A percentile compares a stretch with the other conserved stretches of the same genome.
These are phyloP conservation scores for Penstemon eatonii DNA, from an alignment of 257 asterid genomes.

Conservation along the genomic window DNA sequence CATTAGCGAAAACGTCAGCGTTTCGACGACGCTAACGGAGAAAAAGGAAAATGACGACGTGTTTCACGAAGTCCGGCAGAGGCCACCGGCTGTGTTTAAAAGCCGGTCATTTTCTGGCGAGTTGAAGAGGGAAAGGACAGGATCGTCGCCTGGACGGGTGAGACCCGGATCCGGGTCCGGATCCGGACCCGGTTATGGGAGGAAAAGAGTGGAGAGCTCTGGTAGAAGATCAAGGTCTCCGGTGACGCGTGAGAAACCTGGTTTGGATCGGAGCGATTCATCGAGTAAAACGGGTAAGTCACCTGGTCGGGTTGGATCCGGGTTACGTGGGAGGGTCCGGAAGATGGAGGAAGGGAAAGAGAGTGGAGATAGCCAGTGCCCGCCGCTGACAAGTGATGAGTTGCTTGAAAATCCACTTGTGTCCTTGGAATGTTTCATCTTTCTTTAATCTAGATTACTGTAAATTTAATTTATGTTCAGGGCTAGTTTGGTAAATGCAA, in stretches of 20 bases:
- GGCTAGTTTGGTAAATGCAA: neutral
- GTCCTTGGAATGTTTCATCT: conserved; percentile 66
- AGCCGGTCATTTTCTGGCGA: too few relatives aligned
- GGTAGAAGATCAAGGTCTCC: conserved; percentile 75
- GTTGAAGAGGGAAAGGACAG: too few relatives aligned
- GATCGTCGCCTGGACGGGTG: too few relatives aligned
- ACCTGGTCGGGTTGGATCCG: conserved; percentile 43
- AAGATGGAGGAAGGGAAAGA: conserved; percentile 31
- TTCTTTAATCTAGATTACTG: conserved; percentile 34
- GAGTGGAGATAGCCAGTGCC: conserved; percentile 27
- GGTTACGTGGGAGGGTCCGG: conserved; percentile 30
- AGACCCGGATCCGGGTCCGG: too few relatives aligned
- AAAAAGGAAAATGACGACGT: too few relatives aligned
- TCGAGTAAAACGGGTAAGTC: conserved; percentile 32
- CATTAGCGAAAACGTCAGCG: too few relatives aligned
- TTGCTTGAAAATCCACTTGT: conserved; percentile 58
- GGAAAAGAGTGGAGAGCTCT: too few relatives aligned
- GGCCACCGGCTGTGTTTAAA: too few relatives aligned
- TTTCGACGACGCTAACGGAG: too few relatives aligned
- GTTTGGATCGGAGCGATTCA: conserved; percentile 13
- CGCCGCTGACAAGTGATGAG: conserved; percentile 43
- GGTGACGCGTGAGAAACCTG: conserved; percentile 29
- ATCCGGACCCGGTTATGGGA: too few relatives aligned
- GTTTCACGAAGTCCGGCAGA: too few relatives aligned
- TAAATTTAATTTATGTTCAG: too few relatives aligned